These are phyloP conservation scores for Didymella segeticola DNA, from an alignment of 2,329 filamentous ascomycete genomes.

Conservation along the genomic window DNA sequence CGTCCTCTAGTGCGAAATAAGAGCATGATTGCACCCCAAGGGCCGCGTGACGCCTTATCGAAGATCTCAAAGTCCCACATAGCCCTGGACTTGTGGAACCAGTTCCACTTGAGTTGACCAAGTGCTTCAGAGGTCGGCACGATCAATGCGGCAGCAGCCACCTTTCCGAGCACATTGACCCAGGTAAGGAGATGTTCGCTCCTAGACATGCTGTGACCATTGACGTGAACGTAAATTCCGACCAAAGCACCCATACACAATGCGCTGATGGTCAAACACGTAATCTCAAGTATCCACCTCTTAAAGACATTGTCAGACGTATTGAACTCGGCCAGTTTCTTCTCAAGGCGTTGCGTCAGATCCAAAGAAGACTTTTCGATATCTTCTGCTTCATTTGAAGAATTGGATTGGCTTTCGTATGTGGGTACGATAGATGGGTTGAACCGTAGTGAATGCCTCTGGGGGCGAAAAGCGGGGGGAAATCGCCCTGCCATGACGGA, in stretches of 20 bases:
- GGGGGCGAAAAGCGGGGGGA: not conserved
- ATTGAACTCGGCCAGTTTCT: constrained; percentile 20
- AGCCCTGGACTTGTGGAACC: constrained; percentile 24
- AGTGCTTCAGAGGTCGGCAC: constrained; percentile 34
- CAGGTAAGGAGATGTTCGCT: not conserved
- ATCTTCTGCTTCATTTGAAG: not conserved
- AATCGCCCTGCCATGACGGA: not conserved
- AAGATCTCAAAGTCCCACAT: constrained; percentile 45
- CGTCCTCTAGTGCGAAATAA: not conserved
- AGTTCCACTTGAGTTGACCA: constrained; percentile 39
- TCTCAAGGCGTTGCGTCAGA: constrained; percentile 23
- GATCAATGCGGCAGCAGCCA: constrained; percentile 29
- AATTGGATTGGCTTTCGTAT: too few species aligned
- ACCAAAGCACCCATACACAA: constrained; percentile 18
- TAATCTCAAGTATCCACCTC: constrained; percentile 24
- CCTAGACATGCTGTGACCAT: not conserved
- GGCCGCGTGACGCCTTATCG: constrained; percentile 29
- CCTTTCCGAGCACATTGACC: constrained; percentile 22
- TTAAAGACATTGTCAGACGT: constrained; percentile 18
- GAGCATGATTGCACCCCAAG: constrained; percentile 15
- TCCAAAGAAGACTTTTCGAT: constrained; percentile 7
- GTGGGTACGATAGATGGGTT: too few species aligned
- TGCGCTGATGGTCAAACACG: constrained; percentile 24
- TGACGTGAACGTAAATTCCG: constrained; percentile 9
- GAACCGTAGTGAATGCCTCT: not conserved